Conservation (phyloP, 2,329 filamentous ascomycete species). For the Cercospora zeae-maydis region DNA sequence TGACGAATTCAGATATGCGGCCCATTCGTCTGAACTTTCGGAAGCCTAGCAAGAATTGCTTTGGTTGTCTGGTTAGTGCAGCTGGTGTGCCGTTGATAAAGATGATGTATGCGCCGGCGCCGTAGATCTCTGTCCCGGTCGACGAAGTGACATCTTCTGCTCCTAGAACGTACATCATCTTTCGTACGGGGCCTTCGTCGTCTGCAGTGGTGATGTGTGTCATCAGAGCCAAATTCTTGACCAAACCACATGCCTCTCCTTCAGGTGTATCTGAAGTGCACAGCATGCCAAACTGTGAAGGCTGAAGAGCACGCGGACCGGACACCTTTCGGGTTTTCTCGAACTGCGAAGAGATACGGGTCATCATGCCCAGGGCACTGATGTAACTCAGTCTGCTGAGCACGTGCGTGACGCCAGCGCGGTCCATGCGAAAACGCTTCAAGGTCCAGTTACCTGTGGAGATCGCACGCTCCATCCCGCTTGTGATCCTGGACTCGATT, state of each 20-base stretch:
- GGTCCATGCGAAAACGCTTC: slow-evolving; percentile 98
- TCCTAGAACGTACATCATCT: slow-evolving; percentile 81
- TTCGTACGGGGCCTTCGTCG: slow-evolving; percentile 83
- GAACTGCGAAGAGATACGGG: slow-evolving; percentile 94
- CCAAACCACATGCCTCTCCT: slow-evolving; percentile 94
- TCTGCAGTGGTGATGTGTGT: slow-evolving; percentile 98
- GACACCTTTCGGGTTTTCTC: slow-evolving; percentile 97
- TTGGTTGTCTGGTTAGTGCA: slow-evolving; percentile 79
- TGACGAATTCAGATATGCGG: slow-evolving; percentile 90
- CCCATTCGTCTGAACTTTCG: slow-evolving; percentile 83
- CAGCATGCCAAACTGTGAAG: slow-evolving; percentile 97
- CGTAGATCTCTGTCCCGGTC: slow-evolving; percentile 82
- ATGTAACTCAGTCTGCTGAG: slow-evolving; percentile 95
- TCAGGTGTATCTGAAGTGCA: slow-evolving; percentile 97
- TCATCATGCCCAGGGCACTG: slow-evolving; percentile 98
- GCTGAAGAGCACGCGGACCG: slow-evolving; percentile 90
- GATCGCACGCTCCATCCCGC: slow-evolving; percentile 92
- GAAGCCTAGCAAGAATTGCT: slow-evolving; percentile 80
- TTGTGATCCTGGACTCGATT: slow-evolving; percentile 81
- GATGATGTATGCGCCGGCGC: slow-evolving; percentile 78
- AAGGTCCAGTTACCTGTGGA: slow-evolving; percentile 97
- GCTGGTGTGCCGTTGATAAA: slow-evolving; percentile 95
- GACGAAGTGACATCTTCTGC: slow-evolving; percentile 77
- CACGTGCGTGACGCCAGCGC: slow-evolving; percentile 93
- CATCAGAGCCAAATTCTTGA: slow-evolving; percentile 98